Percentiles rank a stretch among this genome's conserved stretches.
Conservation (phyloP, 164 flowering plant species). For the Euptelea pleiosperma region DNA sequence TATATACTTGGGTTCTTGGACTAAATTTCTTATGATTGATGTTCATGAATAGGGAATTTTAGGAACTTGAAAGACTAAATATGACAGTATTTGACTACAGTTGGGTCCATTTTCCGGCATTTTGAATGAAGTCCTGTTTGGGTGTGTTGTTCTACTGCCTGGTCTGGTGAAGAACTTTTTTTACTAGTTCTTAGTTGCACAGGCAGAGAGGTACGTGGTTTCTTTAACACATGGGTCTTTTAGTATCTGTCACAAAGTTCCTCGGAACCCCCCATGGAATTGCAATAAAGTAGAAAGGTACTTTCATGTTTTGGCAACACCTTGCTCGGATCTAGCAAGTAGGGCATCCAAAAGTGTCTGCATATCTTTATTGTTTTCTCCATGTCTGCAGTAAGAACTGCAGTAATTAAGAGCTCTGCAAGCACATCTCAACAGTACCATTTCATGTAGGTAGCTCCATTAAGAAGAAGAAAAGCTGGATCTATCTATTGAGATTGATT, state of each 20-base stretch:
- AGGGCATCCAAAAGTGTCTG: constrained; percentile 44
- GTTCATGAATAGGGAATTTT: not conserved
- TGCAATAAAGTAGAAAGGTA: constrained; percentile 23
- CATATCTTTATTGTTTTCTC: constrained; percentile 32
- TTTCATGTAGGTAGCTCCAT: too few relatives aligned
- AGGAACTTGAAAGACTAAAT: not conserved
- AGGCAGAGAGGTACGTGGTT: constrained; percentile 17
- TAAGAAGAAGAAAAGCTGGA: too few relatives aligned
- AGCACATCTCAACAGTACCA: constrained; percentile 14
- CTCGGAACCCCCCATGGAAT: constrained; percentile 17
- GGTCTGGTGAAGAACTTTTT: not conserved
- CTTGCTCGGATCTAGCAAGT: constrained; percentile 39
- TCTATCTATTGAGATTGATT: too few relatives aligned
- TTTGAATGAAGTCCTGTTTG: not conserved
- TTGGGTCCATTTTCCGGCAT: not conserved
- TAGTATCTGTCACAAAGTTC: constrained; percentile 15
- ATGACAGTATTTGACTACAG: not conserved
- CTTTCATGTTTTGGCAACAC: constrained; percentile 49
- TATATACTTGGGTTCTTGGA: not conserved
- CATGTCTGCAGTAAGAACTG: constrained; percentile 26
- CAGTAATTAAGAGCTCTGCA: constrained; percentile 12
- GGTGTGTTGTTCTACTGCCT: not conserved
- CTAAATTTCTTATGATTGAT: too few relatives aligned
- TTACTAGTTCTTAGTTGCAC: not conserved
- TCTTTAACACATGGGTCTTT: constrained; percentile 17